Base-by-base conservation (phyloP, 495 filamentous ascomycete genomes). In the Aspergillus cristatus region DNA sequence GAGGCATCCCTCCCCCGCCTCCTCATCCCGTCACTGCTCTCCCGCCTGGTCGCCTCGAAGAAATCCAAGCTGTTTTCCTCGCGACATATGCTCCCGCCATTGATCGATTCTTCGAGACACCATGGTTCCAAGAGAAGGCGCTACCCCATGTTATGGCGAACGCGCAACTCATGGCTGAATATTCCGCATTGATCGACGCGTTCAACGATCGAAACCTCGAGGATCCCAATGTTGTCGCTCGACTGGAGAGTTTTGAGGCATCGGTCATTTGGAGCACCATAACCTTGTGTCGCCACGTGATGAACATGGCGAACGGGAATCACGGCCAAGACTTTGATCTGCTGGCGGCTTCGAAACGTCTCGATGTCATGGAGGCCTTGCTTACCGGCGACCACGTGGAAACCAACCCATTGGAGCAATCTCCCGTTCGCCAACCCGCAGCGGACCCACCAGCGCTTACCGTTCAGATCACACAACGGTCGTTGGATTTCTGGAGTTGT, bases 81-180 rank as follows among this genome's bases (percentile, higher is more conserved):
- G 78, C 79, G 32, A 77, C 84, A 35, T 95, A 91, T 54, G 76
- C 76, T 13, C 74, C 75, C 1, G 86, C 82, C 16, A 76, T 95
- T 25, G 76, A 85, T 48, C 75, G 74, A 38, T 80, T 94, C 42
- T 74, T 95, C 38, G 88, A 95, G 47, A 82, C 86, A n/a, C 70
- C 69, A 20, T 95, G 86, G 86, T 94, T 82, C 54, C 61, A 70
- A 36, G 70, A 61, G 51, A 72, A 60, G 51, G 76, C 60, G 25
- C 45, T 71, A 3, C 48, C 55, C 6, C 51, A 71, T 18, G 59
- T 90, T 5, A 57, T 75, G 58, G 69, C 66, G 17, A 77, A 82
- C 43, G 55, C 60, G 20, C 62, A 70, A 20, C 62, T 85, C 12
- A 71, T 79, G 53, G 71, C 76, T 32, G 72, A 79, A 32, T 74